These are phyloP conservation scores for Mycocalia duriaeana DNA, from an alignment of 1,284 basidiomycete species.

Conservation along the genomic window DNA sequence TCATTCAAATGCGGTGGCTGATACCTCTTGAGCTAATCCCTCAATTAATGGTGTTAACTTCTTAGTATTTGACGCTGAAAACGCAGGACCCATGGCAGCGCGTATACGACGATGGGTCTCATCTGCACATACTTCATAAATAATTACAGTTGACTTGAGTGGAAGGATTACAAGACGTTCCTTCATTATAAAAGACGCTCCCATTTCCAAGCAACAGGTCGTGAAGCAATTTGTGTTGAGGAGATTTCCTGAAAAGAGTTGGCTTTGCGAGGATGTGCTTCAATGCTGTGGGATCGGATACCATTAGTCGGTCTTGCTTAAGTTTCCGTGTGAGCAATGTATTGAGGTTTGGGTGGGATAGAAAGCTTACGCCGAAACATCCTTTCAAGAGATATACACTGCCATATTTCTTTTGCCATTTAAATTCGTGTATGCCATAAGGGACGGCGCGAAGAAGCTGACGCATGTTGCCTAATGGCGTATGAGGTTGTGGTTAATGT, in stretches of 20 bases:
- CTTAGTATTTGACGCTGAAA: constrained; percentile 1
- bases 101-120: not conserved
- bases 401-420: constrained; percentile 8
- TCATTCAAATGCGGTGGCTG: not conserved
- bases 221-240: constrained; percentile 13
- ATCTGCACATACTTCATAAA: not conserved
- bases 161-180: too few relatives aligned
- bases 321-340: not conserved
- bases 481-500: not conserved
- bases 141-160: not conserved
- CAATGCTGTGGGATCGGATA: constrained; percentile 5
- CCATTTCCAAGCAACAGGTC: constrained; percentile 9
- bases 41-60: constrained; percentile 5
- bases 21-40: not conserved
- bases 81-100: not conserved
- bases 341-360: not conserved
- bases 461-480: constrained; percentile 2
- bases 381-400: constrained; percentile 4
- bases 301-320: constrained; percentile 5
- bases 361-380: constrained; percentile 3
- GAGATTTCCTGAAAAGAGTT: constrained; percentile 7
- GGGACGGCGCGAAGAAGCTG: constrained; percentile 2
- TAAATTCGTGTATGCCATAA: constrained; percentile 6
- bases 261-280: constrained; percentile 1
- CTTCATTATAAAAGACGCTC: too few relatives aligned